phyloP scores from a whole-genome alignment of 768 basidiomycete genomes.

The Boletus sp. region DNA sequence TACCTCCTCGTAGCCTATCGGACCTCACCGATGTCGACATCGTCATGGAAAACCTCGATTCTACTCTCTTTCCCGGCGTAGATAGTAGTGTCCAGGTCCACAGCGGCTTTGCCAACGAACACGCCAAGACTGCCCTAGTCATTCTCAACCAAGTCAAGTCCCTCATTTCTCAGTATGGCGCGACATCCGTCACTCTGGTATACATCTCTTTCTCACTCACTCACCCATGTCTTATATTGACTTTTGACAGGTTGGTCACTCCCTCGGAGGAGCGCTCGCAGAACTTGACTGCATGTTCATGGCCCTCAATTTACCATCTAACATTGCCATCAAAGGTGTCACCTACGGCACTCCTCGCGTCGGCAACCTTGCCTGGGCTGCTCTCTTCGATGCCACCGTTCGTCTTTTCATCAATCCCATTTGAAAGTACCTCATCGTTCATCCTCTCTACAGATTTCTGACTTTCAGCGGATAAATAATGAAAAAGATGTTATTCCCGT shows the following conservation, averaged over 20 bases:
- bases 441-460: constrained; percentile 11
- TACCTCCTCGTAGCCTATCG: constrained; percentile 36
- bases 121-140: constrained; percentile 42
- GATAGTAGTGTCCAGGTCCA: constrained; percentile 43
- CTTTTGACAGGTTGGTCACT: constrained; percentile 41
- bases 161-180: constrained; percentile 36
- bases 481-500: constrained; percentile 50
- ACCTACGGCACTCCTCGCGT: constrained; percentile 32
- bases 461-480: constrained; percentile 31
- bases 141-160: constrained; percentile 44
- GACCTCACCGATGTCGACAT: constrained; percentile 50
- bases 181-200: constrained; percentile 42
- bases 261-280: constrained; percentile 51
- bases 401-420: neutral
- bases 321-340: constrained; percentile 31
- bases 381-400: constrained; percentile 26
- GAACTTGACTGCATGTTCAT: constrained; percentile 50
- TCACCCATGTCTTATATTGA: neutral
- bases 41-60: constrained; percentile 36
- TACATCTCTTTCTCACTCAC: constrained; percentile 5
- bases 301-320: constrained; percentile 43
- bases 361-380: constrained; percentile 28
- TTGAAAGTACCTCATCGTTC: neutral
- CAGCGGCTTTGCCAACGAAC: constrained; percentile 51
- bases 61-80: constrained; percentile 54